Base-by-base conservation (phyloP, 1,284 basidiomycete species). In the Puccinia novopanici region DNA sequence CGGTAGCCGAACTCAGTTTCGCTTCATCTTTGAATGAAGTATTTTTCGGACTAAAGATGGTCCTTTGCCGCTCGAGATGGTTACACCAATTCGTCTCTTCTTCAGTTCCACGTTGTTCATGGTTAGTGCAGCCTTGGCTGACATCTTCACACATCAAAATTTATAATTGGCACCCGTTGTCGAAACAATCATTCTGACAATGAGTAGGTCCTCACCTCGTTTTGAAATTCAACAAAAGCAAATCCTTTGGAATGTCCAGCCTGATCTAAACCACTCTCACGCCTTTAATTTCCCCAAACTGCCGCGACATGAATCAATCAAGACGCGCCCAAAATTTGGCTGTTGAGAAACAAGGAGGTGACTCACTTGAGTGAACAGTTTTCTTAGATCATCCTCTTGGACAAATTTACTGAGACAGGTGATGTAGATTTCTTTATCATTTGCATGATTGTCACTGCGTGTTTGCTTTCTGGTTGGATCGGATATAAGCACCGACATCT, bases 141-240 rank as follows among this genome's bases (percentile, higher is more conserved):
- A 89, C 82, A 88, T 88, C 92, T 95, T 83, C 19, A 61, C n/a
- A n/a, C n/a, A n/a, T n/a, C n/a, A n/a, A 37, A 81, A 55, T 45
- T 17, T 48, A 80, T 73, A 63, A 70, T 73, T 73, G 45, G 40
- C 72, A 61, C 22, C 37, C 81, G 45, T 63, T 10, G 34, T 63
- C 27, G 40, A 34, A 40, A 30, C 34, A 61, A 30, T 61, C 24
- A 61, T 61, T 40, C 59, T 63, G 19, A 6, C 34, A 63, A 63
- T 19, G 17, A 63, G 40, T 40, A 15, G 2, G 74, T 24, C 52
- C 89, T 76, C 82, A 93, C 94, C 87, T 92, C 91, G 45, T 90
- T 88, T 82, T 92, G 90, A 85, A 93, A 98, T 84, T 98, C 95
- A 27, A 99, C 89, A 84, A 98, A 99, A 0, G 94, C 96, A 85